A percentile compares a stretch with the other conserved stretches of the same genome.
phyloP scores from a whole-genome alignment of 345 rosid genomes.

The Noccaea caerulescens region DNA sequence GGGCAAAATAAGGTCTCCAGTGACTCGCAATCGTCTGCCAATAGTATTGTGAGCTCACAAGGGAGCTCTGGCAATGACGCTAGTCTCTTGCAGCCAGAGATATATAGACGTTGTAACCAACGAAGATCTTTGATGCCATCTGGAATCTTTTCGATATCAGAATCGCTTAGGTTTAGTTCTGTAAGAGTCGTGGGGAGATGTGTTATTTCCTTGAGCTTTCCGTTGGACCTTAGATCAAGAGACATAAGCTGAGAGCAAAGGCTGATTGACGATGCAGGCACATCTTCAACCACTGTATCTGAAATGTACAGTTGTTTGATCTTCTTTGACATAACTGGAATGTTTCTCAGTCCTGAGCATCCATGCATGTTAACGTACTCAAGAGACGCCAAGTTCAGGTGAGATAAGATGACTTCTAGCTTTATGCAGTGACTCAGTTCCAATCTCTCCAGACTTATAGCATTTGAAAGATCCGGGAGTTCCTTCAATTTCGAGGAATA shows the following conservation, averaged over 20 bases:
- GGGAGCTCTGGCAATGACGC: not conserved
- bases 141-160: not conserved
- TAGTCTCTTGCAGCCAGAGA: slow-evolving; percentile 5
- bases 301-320: not conserved
- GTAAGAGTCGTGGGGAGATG: not conserved
- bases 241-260: not conserved
- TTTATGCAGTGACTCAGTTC: not conserved
- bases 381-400: slow-evolving; percentile 3
- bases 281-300: not conserved
- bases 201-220: not conserved
- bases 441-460: not conserved
- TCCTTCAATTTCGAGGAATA: not conserved
- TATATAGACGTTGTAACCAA: accelerated
- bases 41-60: not conserved
- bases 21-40: not conserved
- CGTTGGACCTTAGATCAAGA: not conserved
- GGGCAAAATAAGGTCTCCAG: not conserved
- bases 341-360: slow-evolving; percentile 13
- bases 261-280: not conserved
- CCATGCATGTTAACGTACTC: not conserved
- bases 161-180: not conserved
- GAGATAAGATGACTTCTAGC: not conserved
- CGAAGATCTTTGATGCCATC: slow-evolving; percentile 4
- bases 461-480: no score
- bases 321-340: slow-evolving; percentile 13